A percentile compares a stretch with the other conserved stretches of the same genome.
phyloP scores from a whole-genome alignment of 2,329 filamentous ascomycete genomes.

The Harringtonia lauricola region DNA sequence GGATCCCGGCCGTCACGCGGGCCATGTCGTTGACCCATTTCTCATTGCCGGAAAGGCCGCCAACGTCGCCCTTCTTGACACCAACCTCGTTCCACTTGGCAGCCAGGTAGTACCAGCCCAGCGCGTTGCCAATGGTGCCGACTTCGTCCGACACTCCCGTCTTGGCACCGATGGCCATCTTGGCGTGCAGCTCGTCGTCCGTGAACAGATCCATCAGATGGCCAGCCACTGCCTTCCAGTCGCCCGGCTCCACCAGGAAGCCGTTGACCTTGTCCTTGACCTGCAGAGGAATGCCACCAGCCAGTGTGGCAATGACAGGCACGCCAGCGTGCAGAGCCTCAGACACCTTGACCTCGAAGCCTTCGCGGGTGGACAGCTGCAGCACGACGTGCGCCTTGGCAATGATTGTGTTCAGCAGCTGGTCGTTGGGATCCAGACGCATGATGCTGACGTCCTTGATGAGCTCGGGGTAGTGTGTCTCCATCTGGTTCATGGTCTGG shows the following conservation, averaged over 20 bases:
- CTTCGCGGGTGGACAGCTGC: conserved; percentile 71
- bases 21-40: conserved; percentile 68
- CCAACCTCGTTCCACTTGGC: conserved; percentile 49
- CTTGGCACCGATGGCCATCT: conserved; percentile 54
- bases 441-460: conserved; percentile 59
- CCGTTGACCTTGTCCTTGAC: conserved; percentile 61
- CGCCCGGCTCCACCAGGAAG: conserved; percentile 61
- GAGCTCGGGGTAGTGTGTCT: conserved; percentile 51
- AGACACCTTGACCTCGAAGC: conserved; percentile 79
- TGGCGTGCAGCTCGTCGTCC: conserved; percentile 50
- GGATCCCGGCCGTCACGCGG: conserved; percentile 48
- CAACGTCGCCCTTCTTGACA: conserved; percentile 26
- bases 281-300: conserved; percentile 74
- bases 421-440: conserved; percentile 67
- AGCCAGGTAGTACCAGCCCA: conserved; percentile 70
- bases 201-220: conserved; percentile 57
- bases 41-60: conserved; percentile 43
- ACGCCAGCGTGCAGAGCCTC: conserved; percentile 73
- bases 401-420: conserved; percentile 67
- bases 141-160: conserved; percentile 70
- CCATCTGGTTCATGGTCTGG: conserved; percentile 56
- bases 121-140: conserved; percentile 66
- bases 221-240: conserved; percentile 57
- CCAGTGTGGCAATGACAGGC: conserved; percentile 63
- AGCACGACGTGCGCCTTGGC: conserved; percentile 62